Base-by-base conservation (phyloP, 192 early-diverging fungal genomes). In the Powellomyces hirtus region DNA sequence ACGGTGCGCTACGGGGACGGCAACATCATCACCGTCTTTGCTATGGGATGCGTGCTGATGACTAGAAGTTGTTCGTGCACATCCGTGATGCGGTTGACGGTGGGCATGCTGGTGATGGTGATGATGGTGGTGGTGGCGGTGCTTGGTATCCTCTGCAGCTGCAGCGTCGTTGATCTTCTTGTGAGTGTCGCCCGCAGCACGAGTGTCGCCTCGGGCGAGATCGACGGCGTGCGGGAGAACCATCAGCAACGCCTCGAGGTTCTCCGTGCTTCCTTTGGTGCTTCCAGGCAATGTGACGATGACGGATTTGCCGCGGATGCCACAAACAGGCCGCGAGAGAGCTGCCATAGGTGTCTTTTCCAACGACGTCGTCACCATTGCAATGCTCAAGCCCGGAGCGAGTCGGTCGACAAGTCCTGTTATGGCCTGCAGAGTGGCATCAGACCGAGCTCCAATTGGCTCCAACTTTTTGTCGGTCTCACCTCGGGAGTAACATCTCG, bases 281-380 rank as follows among this genome's bases (percentile, higher is more conserved):
- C 92, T 95, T 29, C 96, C 96, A 4, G 96, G 96, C 11, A 96
- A 81, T 0, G 94, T 94, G 18, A 98, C 30, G 11, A 96, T 81
- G 0, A 96, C 50, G 0, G 90, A 77, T 2, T 80, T n/a, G 20
- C 60, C 18, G 24, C 72, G 65, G 10, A 81, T 72, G 11, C 83
- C 81, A 38, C 68, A 71, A 18, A 78, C 57, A 4, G 92, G 91
- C 20, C 94, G 88, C 30, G 90, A 90, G 40, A 98, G 80, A 2
- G 94, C 92, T 0, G 96, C 96, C 77, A 94, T 85, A 6, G 92
- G 92, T 1, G 96, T 98, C 52, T 90, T 92, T 13, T 62, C 60
- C 31, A 98, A 75, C 4, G 91, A 92, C 4, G 84, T 82, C 1
- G 82, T 65, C 29, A 96, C 74, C 84, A 98, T 89, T 0, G 91